Evolutionary conservation across 2,329 filamentous ascomycete genomes (phyloP).

Genomic region (Camillea tinctor): DNA sequence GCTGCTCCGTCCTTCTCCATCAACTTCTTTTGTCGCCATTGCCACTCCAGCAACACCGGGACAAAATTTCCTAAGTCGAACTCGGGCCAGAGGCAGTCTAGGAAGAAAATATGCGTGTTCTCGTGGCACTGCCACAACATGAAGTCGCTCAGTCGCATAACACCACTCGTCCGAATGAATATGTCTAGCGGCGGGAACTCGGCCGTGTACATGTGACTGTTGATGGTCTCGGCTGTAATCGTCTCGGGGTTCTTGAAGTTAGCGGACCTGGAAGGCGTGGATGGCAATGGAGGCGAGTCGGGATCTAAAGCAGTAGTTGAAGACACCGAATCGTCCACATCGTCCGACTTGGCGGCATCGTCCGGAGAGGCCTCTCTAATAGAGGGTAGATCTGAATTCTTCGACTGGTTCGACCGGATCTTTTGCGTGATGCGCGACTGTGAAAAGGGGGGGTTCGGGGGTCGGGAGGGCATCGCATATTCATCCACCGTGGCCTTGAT

Average conservation of each 20-base stretch:
- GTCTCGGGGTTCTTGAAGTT: conserved; percentile 72
- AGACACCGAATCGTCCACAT: conserved; percentile 53
- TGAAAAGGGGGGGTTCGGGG: conserved; percentile 73
- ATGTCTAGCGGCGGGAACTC: conserved; percentile 85
- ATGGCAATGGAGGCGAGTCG: conserved; percentile 48
- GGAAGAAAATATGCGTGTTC: conserved; percentile 86
- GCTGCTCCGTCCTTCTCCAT: conserved; percentile 51
- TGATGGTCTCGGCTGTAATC: conserved; percentile 80
- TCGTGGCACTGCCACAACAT: conserved; percentile 99
- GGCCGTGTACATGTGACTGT: conserved; percentile 83
- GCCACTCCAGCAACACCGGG: conserved; percentile 90
- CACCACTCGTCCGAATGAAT: conserved; percentile 87
- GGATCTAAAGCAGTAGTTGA: conserved; percentile 60
- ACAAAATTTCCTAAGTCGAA: conserved; percentile 93
- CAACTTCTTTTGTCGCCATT: conserved; percentile 63
- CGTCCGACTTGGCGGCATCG: conserved; percentile 46
- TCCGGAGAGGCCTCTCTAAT: conserved; percentile 50
- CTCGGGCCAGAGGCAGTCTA: conserved; percentile 92
- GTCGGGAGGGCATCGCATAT: conserved; percentile 71
- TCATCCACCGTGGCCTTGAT: conserved; percentile 85
- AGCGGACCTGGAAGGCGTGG: conserved; percentile 34
- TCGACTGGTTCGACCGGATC: conserved; percentile 68
- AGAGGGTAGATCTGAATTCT: conserved; percentile 46
- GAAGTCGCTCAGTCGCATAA: conserved; percentile 91
- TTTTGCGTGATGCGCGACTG: conserved; percentile 84